A percentile compares a stretch with the other conserved stretches of the same genome.
Evolutionary conservation across 495 filamentous ascomycete genomes (phyloP).

Genomic region (Penicillium coffeae): DNA sequence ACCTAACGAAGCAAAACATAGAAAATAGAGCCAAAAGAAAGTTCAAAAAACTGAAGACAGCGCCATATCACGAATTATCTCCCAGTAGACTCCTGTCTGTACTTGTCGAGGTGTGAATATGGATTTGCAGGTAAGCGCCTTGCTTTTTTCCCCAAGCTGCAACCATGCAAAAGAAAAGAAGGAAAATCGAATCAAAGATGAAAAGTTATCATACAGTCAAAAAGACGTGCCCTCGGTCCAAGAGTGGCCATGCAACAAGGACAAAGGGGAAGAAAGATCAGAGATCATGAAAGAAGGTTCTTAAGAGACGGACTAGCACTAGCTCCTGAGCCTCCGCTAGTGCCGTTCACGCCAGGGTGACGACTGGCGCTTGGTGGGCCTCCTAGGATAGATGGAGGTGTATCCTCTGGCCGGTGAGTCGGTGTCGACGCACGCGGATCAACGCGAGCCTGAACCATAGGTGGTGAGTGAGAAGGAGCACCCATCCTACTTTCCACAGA

Average conservation of each 20-base stretch:
- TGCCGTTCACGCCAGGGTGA: slow-evolving; percentile 33
- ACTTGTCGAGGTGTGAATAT: neutral
- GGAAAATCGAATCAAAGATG: slow-evolving; percentile 12
- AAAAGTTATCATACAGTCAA: slow-evolving; percentile 27
- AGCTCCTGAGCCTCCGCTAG: slow-evolving; percentile 43
- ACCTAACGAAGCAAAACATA: slow-evolving; percentile 3
- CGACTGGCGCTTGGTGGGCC: slow-evolving; percentile 26
- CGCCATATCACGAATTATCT: neutral
- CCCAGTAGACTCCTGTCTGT: neutral
- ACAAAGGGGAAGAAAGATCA: neutral
- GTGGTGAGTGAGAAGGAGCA: slow-evolving; percentile 36
- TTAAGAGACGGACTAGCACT: slow-evolving; percentile 74
- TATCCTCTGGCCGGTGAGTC: slow-evolving; percentile 33
- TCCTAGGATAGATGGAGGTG: slow-evolving; percentile 21
- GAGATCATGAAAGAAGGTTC: slow-evolving; percentile 62
- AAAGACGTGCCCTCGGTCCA: slow-evolving; percentile 1
- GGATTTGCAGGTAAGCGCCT: slow-evolving; percentile 5
- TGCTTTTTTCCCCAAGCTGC: slow-evolving; percentile 23
- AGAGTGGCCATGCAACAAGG: neutral
- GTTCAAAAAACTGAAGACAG: slow-evolving; percentile 10
- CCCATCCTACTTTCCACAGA: slow-evolving; percentile 34
- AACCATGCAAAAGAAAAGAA: slow-evolving; percentile 23
- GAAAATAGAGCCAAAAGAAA: slow-evolving; percentile 2
- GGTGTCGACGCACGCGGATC: slow-evolving; percentile 34
- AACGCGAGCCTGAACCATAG: slow-evolving; percentile 31